These are phyloP conservation scores for Salix arbutifolia DNA, from an alignment of 345 rosid genomes.

Conservation along the genomic window DNA sequence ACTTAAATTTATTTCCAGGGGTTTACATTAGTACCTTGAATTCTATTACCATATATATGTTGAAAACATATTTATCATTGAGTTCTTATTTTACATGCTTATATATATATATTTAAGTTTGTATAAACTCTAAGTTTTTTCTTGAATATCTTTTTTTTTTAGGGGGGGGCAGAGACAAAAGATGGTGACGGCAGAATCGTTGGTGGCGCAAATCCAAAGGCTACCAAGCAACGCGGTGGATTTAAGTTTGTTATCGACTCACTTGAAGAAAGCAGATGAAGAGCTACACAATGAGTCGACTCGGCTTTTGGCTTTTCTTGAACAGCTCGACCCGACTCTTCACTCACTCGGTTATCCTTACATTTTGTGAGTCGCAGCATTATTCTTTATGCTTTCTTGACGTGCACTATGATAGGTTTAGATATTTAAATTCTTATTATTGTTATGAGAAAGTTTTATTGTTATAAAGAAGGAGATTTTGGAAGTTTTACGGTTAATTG, in stretches of 20 bases:
- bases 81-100: too few species aligned
- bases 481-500: too few species aligned
- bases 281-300: constrained; percentile 15
- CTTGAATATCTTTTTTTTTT: too few species aligned
- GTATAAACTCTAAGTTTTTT: too few species aligned
- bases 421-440: neutral
- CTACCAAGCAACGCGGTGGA: constrained; percentile 16
- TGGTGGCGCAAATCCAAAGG: constrained; percentile 31
- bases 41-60: too few species aligned
- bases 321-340: constrained; percentile 27
- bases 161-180: neutral
- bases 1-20: too few species aligned
- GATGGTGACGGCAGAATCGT: constrained; percentile 16
- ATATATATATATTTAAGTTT: too few species aligned
- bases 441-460: too few species aligned
- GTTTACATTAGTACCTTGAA: too few species aligned
- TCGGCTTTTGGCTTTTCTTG: constrained; percentile 18
- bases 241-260: constrained; percentile 8
- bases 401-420: neutral
- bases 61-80: too few species aligned
- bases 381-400: neutral
- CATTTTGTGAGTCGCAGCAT: constrained; percentile 6
- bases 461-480: too few species aligned
- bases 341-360: constrained; percentile 35
- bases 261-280: constrained; percentile 22